phyloP scores from a whole-genome alignment of 352 stramenopile species.

The Aphanomyces invadans region DNA sequence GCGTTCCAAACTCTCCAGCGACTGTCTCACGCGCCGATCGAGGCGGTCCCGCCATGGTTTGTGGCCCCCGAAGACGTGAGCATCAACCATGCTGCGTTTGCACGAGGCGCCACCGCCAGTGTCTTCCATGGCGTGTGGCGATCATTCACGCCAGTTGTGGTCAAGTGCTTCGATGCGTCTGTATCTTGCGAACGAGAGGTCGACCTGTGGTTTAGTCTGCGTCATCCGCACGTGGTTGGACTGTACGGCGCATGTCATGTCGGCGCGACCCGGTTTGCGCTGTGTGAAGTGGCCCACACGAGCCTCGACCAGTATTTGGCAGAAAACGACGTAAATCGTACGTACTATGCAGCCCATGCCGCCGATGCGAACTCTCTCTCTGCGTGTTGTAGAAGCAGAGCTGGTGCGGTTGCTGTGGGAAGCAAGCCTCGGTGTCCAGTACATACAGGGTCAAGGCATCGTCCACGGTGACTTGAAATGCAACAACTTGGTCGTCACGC shows the following conservation, averaged over 20 bases:
- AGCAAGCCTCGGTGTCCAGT: slow-evolving; percentile 42
- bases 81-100: not conserved
- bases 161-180: slow-evolving; percentile 54
- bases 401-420: slow-evolving; percentile 33
- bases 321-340: not conserved
- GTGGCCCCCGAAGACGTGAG: slow-evolving; percentile 9
- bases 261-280: slow-evolving; percentile 11
- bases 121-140: slow-evolving; percentile 2
- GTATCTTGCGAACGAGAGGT: slow-evolving; percentile 52
- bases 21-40: not conserved
- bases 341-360: not conserved
- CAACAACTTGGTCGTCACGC: slow-evolving; percentile 78
- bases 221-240: slow-evolving; percentile 54
- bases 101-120: not conserved
- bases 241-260: slow-evolving; percentile 53
- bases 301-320: not conserved
- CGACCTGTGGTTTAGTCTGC: slow-evolving; percentile 36
- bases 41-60: not conserved
- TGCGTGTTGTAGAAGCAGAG: not conserved
- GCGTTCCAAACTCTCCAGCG: slow-evolving; percentile 17
- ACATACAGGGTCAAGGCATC: slow-evolving; percentile 57
- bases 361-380: no score
- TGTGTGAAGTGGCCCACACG: not conserved
- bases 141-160: slow-evolving; percentile 30
- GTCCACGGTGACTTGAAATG: slow-evolving; percentile 85